A percentile compares a stretch with the other conserved stretches of the same genome.
These are phyloP conservation scores for Leccinum olivaceopallidum DNA, from an alignment of 768 basidiomycete species.

Conservation along the genomic window DNA sequence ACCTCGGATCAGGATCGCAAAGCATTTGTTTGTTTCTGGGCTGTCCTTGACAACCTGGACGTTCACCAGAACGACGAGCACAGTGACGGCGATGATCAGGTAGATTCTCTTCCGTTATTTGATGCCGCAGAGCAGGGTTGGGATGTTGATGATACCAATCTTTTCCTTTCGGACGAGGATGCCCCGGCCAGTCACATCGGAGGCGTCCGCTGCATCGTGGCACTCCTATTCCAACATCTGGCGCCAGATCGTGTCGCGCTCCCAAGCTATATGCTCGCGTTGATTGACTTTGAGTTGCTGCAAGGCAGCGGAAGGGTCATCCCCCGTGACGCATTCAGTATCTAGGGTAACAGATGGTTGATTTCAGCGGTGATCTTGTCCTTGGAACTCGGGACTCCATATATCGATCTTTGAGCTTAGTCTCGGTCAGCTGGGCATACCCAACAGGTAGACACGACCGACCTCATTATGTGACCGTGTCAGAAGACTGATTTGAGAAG, in stretches of 20 bases:
- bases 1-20: constrained; percentile 77
- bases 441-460: constrained; percentile 6
- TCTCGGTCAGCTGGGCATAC: neutral
- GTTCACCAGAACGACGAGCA: constrained; percentile 64
- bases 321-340: no score
- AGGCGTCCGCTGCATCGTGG: constrained; percentile 45
- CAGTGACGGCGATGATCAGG: constrained; percentile 48
- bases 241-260: no score
- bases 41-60: constrained; percentile 43
- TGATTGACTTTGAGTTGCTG: no score
- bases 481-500: constrained; percentile 45
- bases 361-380: no score
- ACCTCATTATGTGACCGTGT: constrained; percentile 85
- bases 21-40: constrained; percentile 42
- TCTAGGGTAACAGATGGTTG: no score
- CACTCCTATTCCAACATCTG: constrained; percentile 30
- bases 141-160: constrained; percentile 37
- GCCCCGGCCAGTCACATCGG: constrained; percentile 19
- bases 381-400: no score
- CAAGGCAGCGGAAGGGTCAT: no score
- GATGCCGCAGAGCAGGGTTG: constrained; percentile 66
- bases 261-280: no score
- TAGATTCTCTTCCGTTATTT: constrained; percentile 58
- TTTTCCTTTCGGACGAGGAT: constrained; percentile 46
- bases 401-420: constrained; percentile 46